A percentile compares a stretch with the other conserved stretches of the same genome.
Conservation (phyloP, 1,139 yeast species). For the Scheffersomyces illinoinensis region DNA sequence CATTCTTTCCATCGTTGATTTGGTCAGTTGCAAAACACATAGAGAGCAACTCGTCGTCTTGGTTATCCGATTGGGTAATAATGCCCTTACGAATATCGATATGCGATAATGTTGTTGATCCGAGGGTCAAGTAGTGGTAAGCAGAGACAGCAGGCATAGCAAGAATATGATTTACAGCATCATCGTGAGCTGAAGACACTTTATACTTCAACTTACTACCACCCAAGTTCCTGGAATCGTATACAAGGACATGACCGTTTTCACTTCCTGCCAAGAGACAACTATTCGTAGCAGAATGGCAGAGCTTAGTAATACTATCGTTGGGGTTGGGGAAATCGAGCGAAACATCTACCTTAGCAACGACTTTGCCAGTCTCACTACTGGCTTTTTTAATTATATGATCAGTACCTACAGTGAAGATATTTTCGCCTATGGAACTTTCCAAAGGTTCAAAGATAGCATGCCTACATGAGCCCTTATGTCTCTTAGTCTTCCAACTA, state of each 20-base stretch:
- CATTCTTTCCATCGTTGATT: constrained; percentile 52
- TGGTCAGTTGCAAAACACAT: constrained; percentile 63
- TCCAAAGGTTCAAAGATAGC: constrained; percentile 61
- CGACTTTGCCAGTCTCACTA: constrained; percentile 74
- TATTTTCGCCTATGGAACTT: constrained; percentile 46
- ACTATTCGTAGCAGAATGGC: constrained; percentile 64
- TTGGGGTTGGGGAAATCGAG: constrained; percentile 25
- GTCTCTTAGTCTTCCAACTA: constrained; percentile 88
- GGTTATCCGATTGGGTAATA: constrained; percentile 73
- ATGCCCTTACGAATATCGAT: constrained; percentile 77
- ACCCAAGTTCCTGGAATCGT: constrained; percentile 55
- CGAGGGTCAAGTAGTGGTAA: constrained; percentile 80
- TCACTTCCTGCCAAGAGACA: constrained; percentile 80
- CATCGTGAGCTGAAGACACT: constrained; percentile 63
- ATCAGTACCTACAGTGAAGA: constrained; percentile 80
- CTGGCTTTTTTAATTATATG: constrained; percentile 74
- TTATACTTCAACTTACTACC: constrained; percentile 38
- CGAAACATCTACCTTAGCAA: constrained; percentile 45
- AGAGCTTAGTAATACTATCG: constrained; percentile 58
- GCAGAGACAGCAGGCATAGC: constrained; percentile 67
- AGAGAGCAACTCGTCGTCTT: constrained; percentile 85
- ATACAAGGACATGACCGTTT: constrained; percentile 62
- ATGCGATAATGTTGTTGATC: constrained; percentile 79
- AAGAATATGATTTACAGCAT: constrained; percentile 73
- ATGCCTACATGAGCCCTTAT: constrained; percentile 84